phyloP scores from a whole-genome alignment of 805 yeast species.

The Suhomyces faveliae region DNA sequence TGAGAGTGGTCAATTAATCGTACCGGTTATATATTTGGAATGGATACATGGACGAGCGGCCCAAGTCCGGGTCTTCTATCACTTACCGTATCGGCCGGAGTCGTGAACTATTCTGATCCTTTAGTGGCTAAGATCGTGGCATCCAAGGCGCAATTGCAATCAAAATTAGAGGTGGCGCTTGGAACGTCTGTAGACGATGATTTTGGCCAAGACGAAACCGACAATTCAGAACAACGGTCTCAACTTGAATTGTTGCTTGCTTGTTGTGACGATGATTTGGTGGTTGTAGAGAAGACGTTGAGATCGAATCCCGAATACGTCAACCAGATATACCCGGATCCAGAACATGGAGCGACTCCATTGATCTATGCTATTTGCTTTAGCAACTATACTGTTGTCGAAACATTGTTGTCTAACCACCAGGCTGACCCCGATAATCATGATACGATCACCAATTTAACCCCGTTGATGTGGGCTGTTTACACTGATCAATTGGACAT shows the following conservation, averaged over 20 bases:
- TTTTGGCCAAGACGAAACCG: background rate
- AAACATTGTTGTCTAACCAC: slow-evolving; percentile 41
- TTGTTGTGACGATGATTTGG: slow-evolving; percentile 38
- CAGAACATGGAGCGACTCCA: slow-evolving; percentile 33
- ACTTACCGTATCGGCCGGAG: slow-evolving; percentile 6
- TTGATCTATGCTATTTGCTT: slow-evolving; percentile 56
- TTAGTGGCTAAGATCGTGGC: slow-evolving; percentile 23
- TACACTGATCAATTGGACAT: slow-evolving; percentile 56
- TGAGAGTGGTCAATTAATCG: background rate
- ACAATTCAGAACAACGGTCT: slow-evolving; percentile 1
- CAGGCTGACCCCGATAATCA: slow-evolving; percentile 48
- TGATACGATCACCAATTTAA: slow-evolving; percentile 50
- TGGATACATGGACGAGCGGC: slow-evolving; percentile 25
- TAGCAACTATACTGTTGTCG: slow-evolving; percentile 47
- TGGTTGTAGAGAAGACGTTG: slow-evolving; percentile 28
- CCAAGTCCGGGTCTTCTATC: slow-evolving; percentile 7
- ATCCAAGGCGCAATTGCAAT: slow-evolving; percentile 25
- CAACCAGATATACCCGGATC: slow-evolving; percentile 18
- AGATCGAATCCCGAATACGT: slow-evolving; percentile 22
- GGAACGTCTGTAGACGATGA: slow-evolving; percentile 1
- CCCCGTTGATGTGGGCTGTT: slow-evolving; percentile 88
- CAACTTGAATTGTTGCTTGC: slow-evolving; percentile 29
- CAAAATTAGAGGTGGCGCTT: background rate
- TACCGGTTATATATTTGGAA: slow-evolving; percentile 4
- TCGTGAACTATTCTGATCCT: slow-evolving; percentile 26